Conservation (phyloP, 2,329 filamentous ascomycete genomes). For the Scorias spongiosa region DNA sequence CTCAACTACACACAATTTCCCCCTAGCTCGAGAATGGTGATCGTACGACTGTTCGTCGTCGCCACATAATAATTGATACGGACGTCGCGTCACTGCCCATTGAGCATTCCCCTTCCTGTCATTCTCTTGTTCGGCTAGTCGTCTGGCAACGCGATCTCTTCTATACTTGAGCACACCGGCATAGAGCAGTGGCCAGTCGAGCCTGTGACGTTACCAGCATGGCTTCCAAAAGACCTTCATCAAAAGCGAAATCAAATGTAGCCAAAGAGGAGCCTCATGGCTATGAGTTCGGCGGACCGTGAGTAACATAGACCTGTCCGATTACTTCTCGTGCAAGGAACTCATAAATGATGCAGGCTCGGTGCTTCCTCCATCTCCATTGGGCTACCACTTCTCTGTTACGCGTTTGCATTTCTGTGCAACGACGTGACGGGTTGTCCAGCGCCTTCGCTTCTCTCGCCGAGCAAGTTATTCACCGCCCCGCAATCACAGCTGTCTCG, state of each 20-base stretch:
- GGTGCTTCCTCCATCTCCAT: conserved; percentile 68
- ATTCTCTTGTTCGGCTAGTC: too few species aligned
- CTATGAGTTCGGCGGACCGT: conserved; percentile 37
- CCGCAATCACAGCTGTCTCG: conserved; percentile 3
- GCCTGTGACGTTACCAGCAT: neutral
- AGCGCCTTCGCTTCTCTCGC: conserved; percentile 61
- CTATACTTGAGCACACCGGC: too few species aligned
- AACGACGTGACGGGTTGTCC: conserved; percentile 90
- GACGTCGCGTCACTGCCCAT: too few species aligned
- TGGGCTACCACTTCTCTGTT: conserved; percentile 63
- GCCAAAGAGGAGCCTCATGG: conserved; percentile 8
- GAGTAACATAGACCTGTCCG: conserved; percentile 11
- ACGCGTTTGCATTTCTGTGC: conserved; percentile 69
- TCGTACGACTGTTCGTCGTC: too few species aligned
- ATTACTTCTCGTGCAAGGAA: neutral
- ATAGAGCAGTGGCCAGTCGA: too few species aligned
- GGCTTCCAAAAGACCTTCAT: neutral
- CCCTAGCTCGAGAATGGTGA: too few species aligned
- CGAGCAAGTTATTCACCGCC: conserved; percentile 42
- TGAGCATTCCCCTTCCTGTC: too few species aligned
- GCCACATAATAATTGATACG: too few species aligned
- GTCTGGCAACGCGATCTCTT: too few species aligned
- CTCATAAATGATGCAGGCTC: conserved; percentile 33
- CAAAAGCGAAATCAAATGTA: neutral
- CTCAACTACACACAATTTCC: too few species aligned